A percentile compares a stretch with the other conserved stretches of the same genome.
Evolutionary conservation across 352 stramenopile species (phyloP).

Genomic region (Thalassiosira sp.): DNA sequence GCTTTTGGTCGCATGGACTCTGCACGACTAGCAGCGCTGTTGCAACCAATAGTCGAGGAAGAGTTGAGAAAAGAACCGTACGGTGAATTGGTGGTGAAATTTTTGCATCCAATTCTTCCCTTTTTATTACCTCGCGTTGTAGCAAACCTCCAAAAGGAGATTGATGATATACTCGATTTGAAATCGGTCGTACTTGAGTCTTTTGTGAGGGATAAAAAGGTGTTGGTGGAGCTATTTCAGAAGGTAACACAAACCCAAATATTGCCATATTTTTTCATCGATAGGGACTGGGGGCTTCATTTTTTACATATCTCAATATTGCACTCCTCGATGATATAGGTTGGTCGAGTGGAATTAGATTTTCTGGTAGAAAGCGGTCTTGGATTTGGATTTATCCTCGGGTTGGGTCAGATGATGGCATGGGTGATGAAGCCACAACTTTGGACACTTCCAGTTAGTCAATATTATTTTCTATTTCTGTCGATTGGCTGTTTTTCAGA

Average conservation of each 20-base stretch:
- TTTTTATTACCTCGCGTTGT: constrained; percentile 54
- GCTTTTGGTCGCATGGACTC: constrained; percentile 72
- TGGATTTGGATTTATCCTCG: constrained; percentile 73
- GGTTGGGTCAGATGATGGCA: constrained; percentile 70
- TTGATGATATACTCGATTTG: constrained; percentile 69
- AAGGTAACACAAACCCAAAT: constrained; percentile 48
- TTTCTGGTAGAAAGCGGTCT: constrained; percentile 77
- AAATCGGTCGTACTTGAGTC: constrained; percentile 68
- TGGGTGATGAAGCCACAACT: constrained; percentile 57
- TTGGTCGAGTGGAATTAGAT: constrained; percentile 76
- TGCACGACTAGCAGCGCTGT: constrained; percentile 46
- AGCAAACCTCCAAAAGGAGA: constrained; percentile 62
- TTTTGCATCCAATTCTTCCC: constrained; percentile 62
- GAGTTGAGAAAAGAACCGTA: constrained; percentile 49
- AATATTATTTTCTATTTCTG: background rate
- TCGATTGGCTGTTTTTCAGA: background rate
- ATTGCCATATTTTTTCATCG: background rate
- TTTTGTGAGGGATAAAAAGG: constrained; percentile 80
- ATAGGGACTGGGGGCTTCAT: background rate
- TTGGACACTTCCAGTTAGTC: constrained; percentile 65
- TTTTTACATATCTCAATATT: background rate
- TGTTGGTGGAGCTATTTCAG: constrained; percentile 84
- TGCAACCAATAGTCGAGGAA: constrained; percentile 55
- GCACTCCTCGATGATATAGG: constrained; percentile 37
- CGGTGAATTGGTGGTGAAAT: constrained; percentile 37